phyloP scores from a whole-genome alignment of 192 early-diverging fungal genomes.

The Mortierella claussenii region DNA sequence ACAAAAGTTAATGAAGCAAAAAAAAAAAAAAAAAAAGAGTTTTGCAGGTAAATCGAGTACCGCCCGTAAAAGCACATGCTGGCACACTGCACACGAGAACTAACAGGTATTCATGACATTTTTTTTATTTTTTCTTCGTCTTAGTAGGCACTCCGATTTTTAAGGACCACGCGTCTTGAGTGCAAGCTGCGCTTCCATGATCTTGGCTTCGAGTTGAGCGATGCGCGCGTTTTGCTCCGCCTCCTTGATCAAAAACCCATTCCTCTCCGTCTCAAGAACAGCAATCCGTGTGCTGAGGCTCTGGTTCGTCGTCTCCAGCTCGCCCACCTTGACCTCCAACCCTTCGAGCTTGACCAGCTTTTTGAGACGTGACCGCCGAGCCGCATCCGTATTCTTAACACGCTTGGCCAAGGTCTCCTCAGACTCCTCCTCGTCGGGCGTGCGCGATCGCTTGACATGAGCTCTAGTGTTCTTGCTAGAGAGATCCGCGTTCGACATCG shows the following conservation, averaged over 20 bases:
- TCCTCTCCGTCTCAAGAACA: constrained; percentile 59
- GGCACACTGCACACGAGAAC: background rate
- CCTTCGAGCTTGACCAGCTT: constrained; percentile 60
- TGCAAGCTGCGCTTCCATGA: constrained; percentile 49
- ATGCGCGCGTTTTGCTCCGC: constrained; percentile 49
- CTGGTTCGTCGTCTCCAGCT: constrained; percentile 64
- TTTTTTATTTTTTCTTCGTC: background rate
- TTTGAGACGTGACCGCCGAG: constrained; percentile 67
- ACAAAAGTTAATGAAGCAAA: no score
- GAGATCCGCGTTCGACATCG: background rate
- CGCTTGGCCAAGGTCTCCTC: constrained; percentile 43
- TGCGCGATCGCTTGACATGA: constrained; percentile 11
- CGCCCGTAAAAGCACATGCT: no score
- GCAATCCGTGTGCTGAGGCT: constrained; percentile 64
- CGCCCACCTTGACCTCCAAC: constrained; percentile 63
- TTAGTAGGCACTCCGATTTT: background rate
- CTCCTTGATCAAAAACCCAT: constrained; percentile 48
- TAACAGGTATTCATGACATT: background rate
- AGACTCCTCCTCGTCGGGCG: constrained; percentile 12
- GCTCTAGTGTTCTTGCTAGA: no score
- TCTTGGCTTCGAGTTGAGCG: constrained; percentile 51
- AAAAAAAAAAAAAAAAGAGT: no score
- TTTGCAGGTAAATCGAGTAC: no score
- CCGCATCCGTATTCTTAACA: constrained; percentile 72
- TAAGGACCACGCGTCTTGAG: constrained; percentile 15